Conservation (phyloP, 768 basidiomycete genomes). For the Gymnopilus junonius region DNA sequence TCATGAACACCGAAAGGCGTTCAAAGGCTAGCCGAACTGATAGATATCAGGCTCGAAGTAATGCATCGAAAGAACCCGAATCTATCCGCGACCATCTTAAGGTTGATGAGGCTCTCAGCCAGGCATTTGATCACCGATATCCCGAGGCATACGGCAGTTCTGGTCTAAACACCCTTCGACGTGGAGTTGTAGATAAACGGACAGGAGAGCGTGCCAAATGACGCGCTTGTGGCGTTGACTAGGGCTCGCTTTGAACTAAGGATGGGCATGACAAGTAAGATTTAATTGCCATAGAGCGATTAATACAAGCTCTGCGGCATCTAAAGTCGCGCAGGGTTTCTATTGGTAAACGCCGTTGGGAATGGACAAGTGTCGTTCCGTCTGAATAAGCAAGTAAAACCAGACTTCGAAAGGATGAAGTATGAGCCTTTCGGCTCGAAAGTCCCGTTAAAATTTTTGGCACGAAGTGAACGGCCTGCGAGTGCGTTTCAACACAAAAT, state of each 20-base stretch:
- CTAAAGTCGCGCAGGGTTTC: neutral
- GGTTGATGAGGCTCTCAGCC: neutral
- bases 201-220: neutral
- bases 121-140: slow-evolving; percentile 10
- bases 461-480: neutral
- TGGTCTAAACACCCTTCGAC: neutral
- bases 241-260: neutral
- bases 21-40: neutral
- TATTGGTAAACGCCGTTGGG: neutral
- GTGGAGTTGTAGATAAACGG: neutral
- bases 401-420: neutral
- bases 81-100: neutral
- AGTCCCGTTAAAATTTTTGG: neutral
- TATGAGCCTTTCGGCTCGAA: neutral
- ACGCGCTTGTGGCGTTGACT: neutral
- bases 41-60: neutral
- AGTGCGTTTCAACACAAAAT: neutral
- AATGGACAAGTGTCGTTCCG: neutral
- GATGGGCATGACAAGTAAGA: neutral
- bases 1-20: neutral
- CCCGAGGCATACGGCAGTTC: slow-evolving; percentile 11
- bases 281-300: neutral
- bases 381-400: neutral
- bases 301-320: slow-evolving; percentile 3
- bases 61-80: neutral